Evolutionary conservation across 2,329 filamentous ascomycete species (phyloP), one percentile per base, ranked within the genome.

Genomic region (Phialocephala subalpina): DNA sequence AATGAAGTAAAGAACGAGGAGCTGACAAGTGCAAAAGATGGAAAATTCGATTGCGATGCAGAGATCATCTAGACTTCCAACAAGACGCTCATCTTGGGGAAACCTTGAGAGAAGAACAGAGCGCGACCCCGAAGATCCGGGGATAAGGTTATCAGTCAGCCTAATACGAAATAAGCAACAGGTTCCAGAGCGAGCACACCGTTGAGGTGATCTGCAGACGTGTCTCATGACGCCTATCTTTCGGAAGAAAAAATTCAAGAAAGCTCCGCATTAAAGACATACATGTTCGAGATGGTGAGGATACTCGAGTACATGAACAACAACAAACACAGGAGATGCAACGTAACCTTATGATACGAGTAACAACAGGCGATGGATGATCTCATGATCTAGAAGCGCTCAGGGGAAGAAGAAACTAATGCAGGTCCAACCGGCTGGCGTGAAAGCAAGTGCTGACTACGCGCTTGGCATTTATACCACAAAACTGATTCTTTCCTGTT

Each of bases 331-430:
- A 1, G 45, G 22, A 27, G 4, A 22, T 12, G 45, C 6, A 22
- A 27, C 4, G 20, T 20, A 47, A n/a, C n/a, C n/a, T n/a, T n/a
- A 42, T 42, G 38, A 16, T 42, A 42, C 38, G 12, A 42, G 14
- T 12, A 14, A 49, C 45, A 25, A 49, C n/a, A 25, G n/a, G 5
- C 5, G 5, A 42, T 42, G 5, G 3, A 5, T 4, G 12, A 42
- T 42, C 18, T 4, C 18, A 42, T 42, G 12, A 16, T 14, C 12
- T n/a, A 42, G 38, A 14, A n/a, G 12, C 12, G 25, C 20, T 53
- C 49, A 29, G 49, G 49, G 49, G 49, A 33, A 49, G 20, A 20
- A 49, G 45, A 49, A 49, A 49, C 45, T 49, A 53, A 53, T 33
- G 49, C 49, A 53, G 49, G 49, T 53, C 49, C 49, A 14, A 6